These are phyloP conservation scores for Saccharomyces pastorianus DNA, from an alignment of 1,139 yeast genomes.

Conservation along the genomic window DNA sequence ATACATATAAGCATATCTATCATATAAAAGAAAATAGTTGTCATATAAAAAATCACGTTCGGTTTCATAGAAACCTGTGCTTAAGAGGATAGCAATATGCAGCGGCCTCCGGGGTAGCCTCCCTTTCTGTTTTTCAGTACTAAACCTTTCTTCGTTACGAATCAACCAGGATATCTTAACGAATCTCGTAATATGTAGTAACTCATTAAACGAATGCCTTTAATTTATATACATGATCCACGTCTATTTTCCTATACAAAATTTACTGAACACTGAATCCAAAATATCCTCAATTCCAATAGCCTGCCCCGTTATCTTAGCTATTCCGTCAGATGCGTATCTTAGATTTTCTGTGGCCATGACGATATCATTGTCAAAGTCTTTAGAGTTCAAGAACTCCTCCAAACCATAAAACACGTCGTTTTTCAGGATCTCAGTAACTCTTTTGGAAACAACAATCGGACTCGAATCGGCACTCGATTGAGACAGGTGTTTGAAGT, in stretches of 20 bases:
- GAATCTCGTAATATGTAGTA: background rate
- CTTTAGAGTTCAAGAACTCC: constrained; percentile 46
- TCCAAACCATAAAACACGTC: constrained; percentile 71
- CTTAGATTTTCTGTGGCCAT: constrained; percentile 72
- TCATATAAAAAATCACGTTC: background rate
- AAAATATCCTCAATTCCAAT: constrained; percentile 86
- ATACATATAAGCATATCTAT: background rate
- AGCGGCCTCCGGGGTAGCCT: background rate
- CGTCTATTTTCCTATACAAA: constrained; percentile 80
- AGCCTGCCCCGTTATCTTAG: constrained; percentile 82
- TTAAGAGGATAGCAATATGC: background rate
- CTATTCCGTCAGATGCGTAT: constrained; percentile 80
- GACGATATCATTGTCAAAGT: constrained; percentile 58
- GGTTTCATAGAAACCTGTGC: background rate
- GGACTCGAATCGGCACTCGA: constrained; percentile 46
- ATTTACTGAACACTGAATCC: constrained; percentile 83
- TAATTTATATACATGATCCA: background rate
- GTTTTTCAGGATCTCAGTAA: constrained; percentile 60
- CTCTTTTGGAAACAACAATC: constrained; percentile 62
- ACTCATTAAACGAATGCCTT: background rate
- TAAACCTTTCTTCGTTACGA: no score
- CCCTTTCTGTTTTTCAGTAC: no score
- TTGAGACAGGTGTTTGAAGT: constrained; percentile 45
- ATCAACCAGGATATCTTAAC: background rate
- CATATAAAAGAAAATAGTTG: background rate